Evolutionary conservation across 495 filamentous ascomycete species (phyloP).

Genomic region (Podospora pseudopauciseta): DNA sequence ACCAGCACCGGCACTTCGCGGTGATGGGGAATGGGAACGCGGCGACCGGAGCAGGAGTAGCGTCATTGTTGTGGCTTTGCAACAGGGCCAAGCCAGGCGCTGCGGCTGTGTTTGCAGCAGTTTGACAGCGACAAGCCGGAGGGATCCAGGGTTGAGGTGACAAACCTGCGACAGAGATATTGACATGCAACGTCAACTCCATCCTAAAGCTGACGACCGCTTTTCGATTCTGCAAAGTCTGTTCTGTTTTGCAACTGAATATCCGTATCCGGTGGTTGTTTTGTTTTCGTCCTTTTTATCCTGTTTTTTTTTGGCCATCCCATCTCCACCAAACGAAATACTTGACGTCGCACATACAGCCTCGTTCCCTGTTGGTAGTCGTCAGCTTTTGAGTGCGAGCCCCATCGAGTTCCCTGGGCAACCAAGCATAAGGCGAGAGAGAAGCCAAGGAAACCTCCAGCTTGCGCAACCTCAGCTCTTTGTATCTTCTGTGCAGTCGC

Average conservation of each 20-base stretch:
- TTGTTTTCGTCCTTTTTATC: neutral
- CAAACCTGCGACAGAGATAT: neutral
- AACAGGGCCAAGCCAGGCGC: constrained; percentile 7
- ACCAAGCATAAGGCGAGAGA: neutral
- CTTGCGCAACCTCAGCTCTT: neutral
- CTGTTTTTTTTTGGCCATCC: neutral
- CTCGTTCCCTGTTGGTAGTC: neutral
- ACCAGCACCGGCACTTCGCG: neutral
- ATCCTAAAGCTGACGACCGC: neutral
- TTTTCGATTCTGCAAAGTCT: neutral
- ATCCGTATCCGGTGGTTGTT: neutral
- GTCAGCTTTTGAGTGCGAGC: neutral
- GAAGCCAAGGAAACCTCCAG: neutral
- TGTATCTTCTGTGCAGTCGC: neutral
- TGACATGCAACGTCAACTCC: neutral
- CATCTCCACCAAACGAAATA: neutral
- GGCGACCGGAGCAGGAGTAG: neutral
- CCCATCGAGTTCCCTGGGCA: constrained; percentile 5
- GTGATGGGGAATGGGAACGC: neutral
- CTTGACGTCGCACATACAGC: neutral
- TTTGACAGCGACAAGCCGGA: constrained; percentile 12
- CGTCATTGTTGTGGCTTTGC: constrained; percentile 18
- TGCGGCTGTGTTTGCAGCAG: constrained; percentile 8
- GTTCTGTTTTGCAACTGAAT: neutral
- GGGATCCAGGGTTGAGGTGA: constrained; percentile 4